Conservation (phyloP, 768 basidiomycete species). For the Cystofilobasidium capitatum region DNA sequence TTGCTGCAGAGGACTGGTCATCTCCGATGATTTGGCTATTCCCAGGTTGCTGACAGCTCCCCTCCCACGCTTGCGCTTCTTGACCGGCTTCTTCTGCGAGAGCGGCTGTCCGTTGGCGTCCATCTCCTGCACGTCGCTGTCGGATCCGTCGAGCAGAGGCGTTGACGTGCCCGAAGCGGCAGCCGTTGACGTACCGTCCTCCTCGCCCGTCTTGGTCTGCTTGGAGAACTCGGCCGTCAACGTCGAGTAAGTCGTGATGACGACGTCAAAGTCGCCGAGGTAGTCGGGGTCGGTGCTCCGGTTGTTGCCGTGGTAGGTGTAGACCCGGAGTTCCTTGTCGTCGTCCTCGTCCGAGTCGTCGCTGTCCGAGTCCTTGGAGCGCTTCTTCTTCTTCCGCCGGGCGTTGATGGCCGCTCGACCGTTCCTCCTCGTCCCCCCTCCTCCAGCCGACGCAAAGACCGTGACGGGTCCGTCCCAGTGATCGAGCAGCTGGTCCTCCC, state of each 20-base stretch:
- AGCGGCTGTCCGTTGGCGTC: constrained; percentile 36
- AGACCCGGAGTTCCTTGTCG: constrained; percentile 46
- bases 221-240: constrained; percentile 90
- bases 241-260: constrained; percentile 94
- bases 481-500: constrained; percentile 97
- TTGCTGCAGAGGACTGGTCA: constrained; percentile 75
- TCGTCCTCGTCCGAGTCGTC: constrained; percentile 19
- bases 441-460: constrained; percentile 51
- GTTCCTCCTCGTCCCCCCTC: background rate
- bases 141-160: constrained; percentile 42
- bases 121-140: constrained; percentile 36
- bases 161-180: constrained; percentile 56
- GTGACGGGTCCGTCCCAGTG: constrained; percentile 86
- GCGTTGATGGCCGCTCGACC: constrained; percentile 1
- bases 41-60: constrained; percentile 54
- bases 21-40: constrained; percentile 46
- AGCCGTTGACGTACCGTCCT: constrained; percentile 51
- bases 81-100: constrained; percentile 48
- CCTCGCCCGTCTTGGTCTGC: constrained; percentile 58
- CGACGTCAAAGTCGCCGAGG: constrained; percentile 87
- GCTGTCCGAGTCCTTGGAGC: background rate
- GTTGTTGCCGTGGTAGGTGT: constrained; percentile 89
- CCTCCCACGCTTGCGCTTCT: constrained; percentile 54
- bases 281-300: constrained; percentile 76
- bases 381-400: constrained; percentile 13